Conservation (phyloP, 139 green algal genomes). For the Raphidocelis subcapitata region DNA sequence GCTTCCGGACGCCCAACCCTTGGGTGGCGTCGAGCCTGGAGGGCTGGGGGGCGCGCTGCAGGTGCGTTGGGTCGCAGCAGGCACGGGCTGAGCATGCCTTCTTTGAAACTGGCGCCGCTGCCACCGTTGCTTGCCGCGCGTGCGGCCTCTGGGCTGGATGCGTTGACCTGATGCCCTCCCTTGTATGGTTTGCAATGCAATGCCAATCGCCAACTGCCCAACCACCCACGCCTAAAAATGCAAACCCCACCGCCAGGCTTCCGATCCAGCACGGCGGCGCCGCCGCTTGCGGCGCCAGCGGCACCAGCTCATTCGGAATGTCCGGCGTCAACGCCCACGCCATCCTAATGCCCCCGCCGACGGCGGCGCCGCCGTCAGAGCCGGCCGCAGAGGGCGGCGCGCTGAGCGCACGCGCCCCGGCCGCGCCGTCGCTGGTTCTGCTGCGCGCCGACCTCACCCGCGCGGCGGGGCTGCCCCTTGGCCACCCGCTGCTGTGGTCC, state of each 20-base stretch:
- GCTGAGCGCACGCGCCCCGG: too few relatives aligned
- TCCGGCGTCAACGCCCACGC: conserved; percentile 83
- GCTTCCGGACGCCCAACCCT: conserved; percentile 68
- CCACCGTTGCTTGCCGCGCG: too few relatives aligned
- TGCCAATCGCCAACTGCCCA: too few relatives aligned
- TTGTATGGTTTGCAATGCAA: too few relatives aligned
- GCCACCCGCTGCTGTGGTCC: conserved; percentile 51
- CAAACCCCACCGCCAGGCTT: conserved; percentile 26
- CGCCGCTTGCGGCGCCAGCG: conserved; percentile 13
- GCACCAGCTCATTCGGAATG: conserved; percentile 88
- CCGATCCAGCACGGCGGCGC: conserved; percentile 45
- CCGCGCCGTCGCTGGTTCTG: conserved; percentile 2
- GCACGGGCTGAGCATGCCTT: background rate
- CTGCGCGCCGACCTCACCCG: background rate
- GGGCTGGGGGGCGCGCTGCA: conserved; percentile 16
- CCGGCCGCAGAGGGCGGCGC: background rate
- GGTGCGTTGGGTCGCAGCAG: background rate
- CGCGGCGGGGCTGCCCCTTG: conserved; percentile 35
- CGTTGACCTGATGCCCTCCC: too few relatives aligned
- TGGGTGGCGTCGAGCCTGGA: conserved; percentile 54
- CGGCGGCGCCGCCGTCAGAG: background rate
- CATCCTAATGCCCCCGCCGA: conserved; percentile 43
- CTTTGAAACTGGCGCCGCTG: too few relatives aligned
- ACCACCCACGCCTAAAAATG: conserved; percentile 20
- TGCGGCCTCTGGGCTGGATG: too few relatives aligned